Base-by-base conservation (phyloP, 23 red algal genomes). In the Chondrus crispus region DNA sequence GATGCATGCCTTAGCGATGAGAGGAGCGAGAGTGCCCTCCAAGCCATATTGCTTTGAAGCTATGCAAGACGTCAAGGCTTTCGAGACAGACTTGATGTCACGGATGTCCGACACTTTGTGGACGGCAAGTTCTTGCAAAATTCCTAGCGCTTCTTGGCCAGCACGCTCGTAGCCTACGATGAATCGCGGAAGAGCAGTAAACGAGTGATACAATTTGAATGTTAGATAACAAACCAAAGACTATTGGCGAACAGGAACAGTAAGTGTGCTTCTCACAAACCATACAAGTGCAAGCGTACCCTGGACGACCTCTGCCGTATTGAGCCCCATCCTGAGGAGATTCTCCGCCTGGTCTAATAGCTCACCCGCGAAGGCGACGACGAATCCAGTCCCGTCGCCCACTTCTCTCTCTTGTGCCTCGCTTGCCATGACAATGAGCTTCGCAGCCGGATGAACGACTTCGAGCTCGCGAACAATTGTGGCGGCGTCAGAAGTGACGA, bases 401-500 rank as follows among this genome's bases (percentile, higher is more conserved):
- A 87, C 77, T 70, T 99, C 97, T 12, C 95, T 62, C 48, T 99
- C 97, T 75, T 99, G 97, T 38, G 97, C 74, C 44, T 96, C 88
- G 20, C 91, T 91, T 3, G 97, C 97, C 89, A 93, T 96, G 33
- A 99, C 97, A 55, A 96, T 76, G 66, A 99, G 72, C 81, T 96
- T 96, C 11, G 97, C 97, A 46, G 97, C 97, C 29, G 97, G 97
- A 87, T 99, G 97, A n/a, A 99, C 87, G 5, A 99, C 95, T 48
- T 99, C 97, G 3, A 99, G 93, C 81, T 99, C 97, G 24, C 92
- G 83, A 24, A 99, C 88, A 22, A 99, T 99, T 11, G 97, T 99
- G 11, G 97, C 97, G 11, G 97, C 97, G 86, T 99, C 97, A 2
- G 97, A 96, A 19, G 97, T 99, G 62, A 99, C 94, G 64, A 99